These are phyloP conservation scores for Ormosia emarginata DNA, from an alignment of 306 rosid genomes.

Conservation along the genomic window DNA sequence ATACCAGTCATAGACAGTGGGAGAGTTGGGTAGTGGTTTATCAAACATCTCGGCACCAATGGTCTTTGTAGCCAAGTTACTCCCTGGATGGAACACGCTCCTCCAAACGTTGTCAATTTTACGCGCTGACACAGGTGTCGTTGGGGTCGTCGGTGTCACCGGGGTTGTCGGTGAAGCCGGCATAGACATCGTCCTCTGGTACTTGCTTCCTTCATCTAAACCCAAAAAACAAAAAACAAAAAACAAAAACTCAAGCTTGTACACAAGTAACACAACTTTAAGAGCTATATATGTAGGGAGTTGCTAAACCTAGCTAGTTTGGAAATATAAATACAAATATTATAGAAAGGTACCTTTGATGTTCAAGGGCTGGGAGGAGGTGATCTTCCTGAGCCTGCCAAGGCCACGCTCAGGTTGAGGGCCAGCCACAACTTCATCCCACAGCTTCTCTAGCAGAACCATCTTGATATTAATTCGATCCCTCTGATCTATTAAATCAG, in stretches of 20 bases:
- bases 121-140: conserved; percentile 56
- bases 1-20: conserved; percentile 94
- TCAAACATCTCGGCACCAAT: conserved; percentile 69
- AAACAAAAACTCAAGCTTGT: not conserved
- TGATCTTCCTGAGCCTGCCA: conserved; percentile 57
- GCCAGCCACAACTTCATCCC: conserved; percentile 86
- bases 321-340: not conserved
- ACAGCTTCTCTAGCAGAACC: conserved; percentile 81
- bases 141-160: conserved; percentile 41
- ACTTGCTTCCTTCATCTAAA: conserved; percentile 42
- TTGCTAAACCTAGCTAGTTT: not conserved
- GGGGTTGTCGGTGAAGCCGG: conserved; percentile 59
- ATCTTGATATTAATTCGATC: conserved; percentile 16
- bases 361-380: conserved; percentile 22
- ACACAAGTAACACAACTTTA: too few relatives aligned
- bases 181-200: conserved; percentile 35
- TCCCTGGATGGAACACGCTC: conserved; percentile 96
- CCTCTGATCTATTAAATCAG: not conserved
- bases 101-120: conserved; percentile 90
- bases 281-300: too few relatives aligned
- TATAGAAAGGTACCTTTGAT: conserved; percentile 30
- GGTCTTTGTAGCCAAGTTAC: conserved; percentile 71
- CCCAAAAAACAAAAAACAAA: too few relatives aligned
- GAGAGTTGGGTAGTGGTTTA: conserved; percentile 83
- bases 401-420: conserved; percentile 91